Evolutionary conservation across 306 rosid genomes (phyloP), one percentile per base, ranked within the genome.

Genomic region (Cyamopsis tetragonoloba): DNA sequence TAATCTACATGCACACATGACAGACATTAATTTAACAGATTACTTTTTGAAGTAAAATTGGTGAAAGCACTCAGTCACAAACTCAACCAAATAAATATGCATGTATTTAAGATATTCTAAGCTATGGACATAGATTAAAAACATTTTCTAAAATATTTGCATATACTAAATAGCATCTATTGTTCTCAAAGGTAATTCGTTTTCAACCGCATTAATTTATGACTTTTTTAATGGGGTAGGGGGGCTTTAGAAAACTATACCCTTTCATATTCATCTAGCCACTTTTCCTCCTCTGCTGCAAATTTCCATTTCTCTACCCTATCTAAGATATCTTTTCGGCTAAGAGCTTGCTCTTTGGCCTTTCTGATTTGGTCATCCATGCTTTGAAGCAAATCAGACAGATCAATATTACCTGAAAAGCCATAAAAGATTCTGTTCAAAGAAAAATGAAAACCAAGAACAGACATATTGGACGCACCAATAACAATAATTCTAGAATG

Each of bases 181-280:
- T 13, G 26, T 28, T 49, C 58, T 44, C 37, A n/a, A 12, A 12
- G 22, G 46, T 43, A 57, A 66, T 12, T 53, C 35, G 35, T n/a
- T 67, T 72, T 57, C 24, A 57, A 49, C 19, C 19, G 35, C 70
- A 18, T 58, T 38, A 19, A 32, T 22, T n/a, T 43, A 19, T 18
- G 32, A 32, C 27, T 47, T 31, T 8, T 42, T 34, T 49, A 32
- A n/a, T n/a, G n/a, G n/a, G n/a, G n/a, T n/a, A n/a, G n/a, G n/a
- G n/a, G n/a, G n/a, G n/a, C n/a, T n/a, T n/a, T n/a, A n/a, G n/a
- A n/a, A n/a, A n/a, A n/a, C n/a, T 62, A 38, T 82, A 92, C 98
- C 96, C 82, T 92, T 87, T 92, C 98, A 53, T 89, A 92, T 70
- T 89, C 96, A 65, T 87, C 95, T 58, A 92, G 84, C 98, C 98